These are phyloP conservation scores for Daedaleopsis nitida DNA, from an alignment of 768 basidiomycete genomes.

Conservation along the genomic window DNA sequence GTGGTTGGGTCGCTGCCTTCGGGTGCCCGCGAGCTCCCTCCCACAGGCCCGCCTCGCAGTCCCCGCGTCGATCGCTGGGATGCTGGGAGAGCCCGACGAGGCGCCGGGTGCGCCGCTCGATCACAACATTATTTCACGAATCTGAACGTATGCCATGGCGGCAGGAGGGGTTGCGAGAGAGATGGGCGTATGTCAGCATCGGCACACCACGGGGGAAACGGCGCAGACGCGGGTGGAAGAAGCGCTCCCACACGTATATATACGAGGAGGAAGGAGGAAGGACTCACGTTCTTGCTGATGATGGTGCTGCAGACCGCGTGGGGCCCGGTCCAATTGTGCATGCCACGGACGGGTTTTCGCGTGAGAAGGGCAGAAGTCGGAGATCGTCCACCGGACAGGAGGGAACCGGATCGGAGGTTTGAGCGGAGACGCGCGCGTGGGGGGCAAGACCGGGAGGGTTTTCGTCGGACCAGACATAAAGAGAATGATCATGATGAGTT, in stretches of 20 bases:
- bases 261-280: conserved; percentile 6
- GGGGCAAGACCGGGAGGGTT: conserved; percentile 1
- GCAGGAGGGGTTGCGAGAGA: conserved; percentile 1
- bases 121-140: conserved; percentile 54
- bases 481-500: conserved; percentile 16
- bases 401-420: not conserved
- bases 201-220: conserved; percentile 3
- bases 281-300: conserved; percentile 71
- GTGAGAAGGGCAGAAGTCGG: conserved; percentile 3
- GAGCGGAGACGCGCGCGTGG: conserved; percentile 7
- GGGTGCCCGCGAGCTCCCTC: no score
- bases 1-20: no score
- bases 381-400: not conserved
- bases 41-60: no score
- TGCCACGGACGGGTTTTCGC: not conserved
- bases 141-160: conserved; percentile 33
- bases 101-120: not conserved
- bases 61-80: no score
- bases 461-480: conserved; percentile 8
- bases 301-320: conserved; percentile 48
- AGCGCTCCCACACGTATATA: not conserved
- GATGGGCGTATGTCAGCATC: not conserved
- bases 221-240: not conserved
- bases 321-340: no score
- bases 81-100: no score